Evolutionary conservation across 73 alveolate species (phyloP).

Genomic region (Blepharisma japonicum): DNA sequence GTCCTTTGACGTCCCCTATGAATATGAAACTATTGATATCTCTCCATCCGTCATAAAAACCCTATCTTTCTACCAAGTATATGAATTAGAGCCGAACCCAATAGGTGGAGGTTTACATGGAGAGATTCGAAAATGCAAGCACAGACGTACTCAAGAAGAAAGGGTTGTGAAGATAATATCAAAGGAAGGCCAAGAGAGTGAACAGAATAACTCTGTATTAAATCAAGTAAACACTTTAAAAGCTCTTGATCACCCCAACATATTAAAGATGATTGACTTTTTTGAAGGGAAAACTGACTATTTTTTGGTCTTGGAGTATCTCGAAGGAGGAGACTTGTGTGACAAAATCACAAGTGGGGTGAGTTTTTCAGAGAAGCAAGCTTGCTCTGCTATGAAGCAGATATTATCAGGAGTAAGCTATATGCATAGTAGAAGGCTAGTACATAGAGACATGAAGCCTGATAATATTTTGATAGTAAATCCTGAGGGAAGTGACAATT

Average conservation of each 20-base stretch:
- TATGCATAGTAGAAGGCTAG: slow-evolving; percentile 16
- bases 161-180: not conserved
- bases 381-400: slow-evolving; percentile 33
- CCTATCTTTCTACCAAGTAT: no score
- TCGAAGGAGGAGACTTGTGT: slow-evolving; percentile 32
- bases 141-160: not conserved
- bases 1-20: no score
- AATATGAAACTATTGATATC: no score
- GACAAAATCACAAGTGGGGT: slow-evolving; percentile 19
- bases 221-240: slow-evolving; percentile 26
- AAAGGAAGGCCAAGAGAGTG: not conserved
- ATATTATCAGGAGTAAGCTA: slow-evolving; percentile 29
- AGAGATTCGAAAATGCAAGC: slow-evolving; percentile 14
- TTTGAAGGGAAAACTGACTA: slow-evolving; percentile 8
- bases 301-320: slow-evolving; percentile 29
- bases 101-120: slow-evolving; percentile 11
- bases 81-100: not conserved
- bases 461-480: slow-evolving; percentile 26
- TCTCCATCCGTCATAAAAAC: no score
- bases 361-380: slow-evolving; percentile 35
- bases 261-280: slow-evolving; percentile 29
- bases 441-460: slow-evolving; percentile 37
- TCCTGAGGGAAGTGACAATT: slow-evolving; percentile 3
- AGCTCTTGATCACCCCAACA: slow-evolving; percentile 32
- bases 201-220: not conserved